Evolutionary conservation across 768 basidiomycete species (phyloP), one percentile per base, ranked within the genome.

Genomic region (Mycena crocata): DNA sequence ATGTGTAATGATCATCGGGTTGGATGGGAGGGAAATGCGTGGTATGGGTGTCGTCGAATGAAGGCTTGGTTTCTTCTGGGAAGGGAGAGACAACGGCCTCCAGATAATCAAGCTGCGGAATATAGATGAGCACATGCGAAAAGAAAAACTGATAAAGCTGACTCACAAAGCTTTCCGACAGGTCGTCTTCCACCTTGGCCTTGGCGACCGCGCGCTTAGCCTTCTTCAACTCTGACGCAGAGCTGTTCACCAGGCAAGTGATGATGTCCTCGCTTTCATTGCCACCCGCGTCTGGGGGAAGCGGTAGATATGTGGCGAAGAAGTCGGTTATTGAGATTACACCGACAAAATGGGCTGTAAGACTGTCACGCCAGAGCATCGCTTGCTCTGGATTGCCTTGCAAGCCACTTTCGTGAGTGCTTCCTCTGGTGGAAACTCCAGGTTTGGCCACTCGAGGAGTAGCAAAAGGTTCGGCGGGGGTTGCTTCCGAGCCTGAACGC

Each of bases 1-100:
- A 55, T 17, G 42, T 66, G 17, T 34, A 5, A 26, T 66, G 57
- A 19, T 42, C 40, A 1, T 28, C 62, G 2, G 14, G 15, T 12
- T 55, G 50, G 23, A 56, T 42, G 40, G 64, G 10, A 3, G 19
- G 9, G 19, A 59, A 52, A 5, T 24, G 14, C 14, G 23, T 46
- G 30, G 32, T 45, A 39, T 39, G 40, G 2, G 64, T 66, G 35
- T 66, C 64, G 19, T 13, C 31, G 23, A 62, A 19, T 7, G n/a
- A 10, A 37, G 61, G 52, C 19, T 39, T 44, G 32, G 34, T 45
- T 5, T 39, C 17, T 19, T 39, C 28, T 1, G n/a, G 31, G 34
- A 62, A 45, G 13, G 52, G 3, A 8, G 30, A 17, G 31, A 55
- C 61, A 23, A 62, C 19, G 5, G 39, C 19, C 10, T 26, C 13